Evolutionary conservation across 2,329 filamentous ascomycete genomes (phyloP), one percentile per base, ranked within the genome.

Genomic region (Xylaria sp.): DNA sequence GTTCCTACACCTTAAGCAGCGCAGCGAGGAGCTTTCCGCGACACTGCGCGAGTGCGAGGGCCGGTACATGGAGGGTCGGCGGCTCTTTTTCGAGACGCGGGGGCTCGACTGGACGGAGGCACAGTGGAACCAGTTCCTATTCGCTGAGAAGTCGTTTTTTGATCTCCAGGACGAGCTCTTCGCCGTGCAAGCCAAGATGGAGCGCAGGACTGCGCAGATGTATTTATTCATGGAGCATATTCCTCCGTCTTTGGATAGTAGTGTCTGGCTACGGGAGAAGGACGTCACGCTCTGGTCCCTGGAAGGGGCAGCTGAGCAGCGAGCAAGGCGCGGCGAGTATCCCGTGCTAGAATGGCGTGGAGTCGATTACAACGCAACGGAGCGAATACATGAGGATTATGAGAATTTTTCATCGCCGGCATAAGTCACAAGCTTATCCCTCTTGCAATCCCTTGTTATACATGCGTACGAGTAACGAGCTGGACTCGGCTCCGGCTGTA

Each of bases 281-380:
- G 60, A 60, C 13, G 13, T 46, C 3, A 20, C 34, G 23, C 34
- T 67, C 3, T 65, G 63, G 68, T 58, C 59, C 18, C 53, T 57
- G 5, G 32, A 57, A 34, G 62, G 25, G 46, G 20, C 2, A 4
- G 46, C 34, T 23, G 61, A 59, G 25, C 10, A 39, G 10, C 30
- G 6, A 9, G 56, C 8, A 2, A 55, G 18, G n/a, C 9, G 18
- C 3, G 28, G 36, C 5, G 28, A 30, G 20, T 46, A 60, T 55
- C 53, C 43, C 1, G 23, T 32, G 4, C 30, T 58, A 18, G 32
- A 64, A 23, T 63, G 43, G 53, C 41, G 41, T 10, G 53, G 56
- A 5, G 46, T 60, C 15, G 45, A 60, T 3, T 60, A 41, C 12
- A 53, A 43, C 18, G 50, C 30, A 2, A 53, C 50, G 10, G 9